Evolutionary conservation across 345 rosid genomes (phyloP).

Genomic region (Boechera stricta): DNA sequence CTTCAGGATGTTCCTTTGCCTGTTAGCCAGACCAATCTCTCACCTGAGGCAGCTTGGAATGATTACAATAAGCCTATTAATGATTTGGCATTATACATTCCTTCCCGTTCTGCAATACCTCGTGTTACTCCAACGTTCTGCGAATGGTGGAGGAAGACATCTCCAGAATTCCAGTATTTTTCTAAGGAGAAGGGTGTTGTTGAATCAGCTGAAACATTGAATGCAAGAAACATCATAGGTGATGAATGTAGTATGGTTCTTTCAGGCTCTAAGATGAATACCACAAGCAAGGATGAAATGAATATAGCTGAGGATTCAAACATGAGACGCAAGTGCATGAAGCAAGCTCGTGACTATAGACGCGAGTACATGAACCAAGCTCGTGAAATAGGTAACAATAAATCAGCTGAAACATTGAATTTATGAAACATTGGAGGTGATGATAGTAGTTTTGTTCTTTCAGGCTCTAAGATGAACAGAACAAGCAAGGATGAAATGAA

Average conservation of each 20-base stretch:
- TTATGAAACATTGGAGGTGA: constrained; percentile 4
- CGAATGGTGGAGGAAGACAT: constrained; percentile 54
- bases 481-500: not conserved
- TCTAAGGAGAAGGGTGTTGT: not conserved
- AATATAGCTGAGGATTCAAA: not conserved
- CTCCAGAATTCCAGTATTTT: not conserved
- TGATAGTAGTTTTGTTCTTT: not conserved
- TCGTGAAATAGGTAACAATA: not conserved
- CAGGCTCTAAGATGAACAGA: not conserved
- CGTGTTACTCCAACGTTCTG: constrained; percentile 48
- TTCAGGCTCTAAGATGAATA: not conserved
- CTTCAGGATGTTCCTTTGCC: constrained; percentile 56
- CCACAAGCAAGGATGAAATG: not conserved
- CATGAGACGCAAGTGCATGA: not conserved
- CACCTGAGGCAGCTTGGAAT: constrained; percentile 28
- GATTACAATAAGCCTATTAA: constrained; percentile 47
- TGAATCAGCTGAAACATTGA: constrained; percentile 7
- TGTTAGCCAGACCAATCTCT: constrained; percentile 10
- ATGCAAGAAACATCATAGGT: not conserved
- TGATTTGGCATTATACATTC: constrained; percentile 44
- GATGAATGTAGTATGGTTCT: not conserved
- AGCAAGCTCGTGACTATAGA: not conserved
- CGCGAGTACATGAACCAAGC: not conserved
- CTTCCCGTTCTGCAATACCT: constrained; percentile 45
- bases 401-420: not conserved